phyloP scores from a whole-genome alignment of 352 stramenopile species.

The Globisporangium uncinulatum region DNA sequence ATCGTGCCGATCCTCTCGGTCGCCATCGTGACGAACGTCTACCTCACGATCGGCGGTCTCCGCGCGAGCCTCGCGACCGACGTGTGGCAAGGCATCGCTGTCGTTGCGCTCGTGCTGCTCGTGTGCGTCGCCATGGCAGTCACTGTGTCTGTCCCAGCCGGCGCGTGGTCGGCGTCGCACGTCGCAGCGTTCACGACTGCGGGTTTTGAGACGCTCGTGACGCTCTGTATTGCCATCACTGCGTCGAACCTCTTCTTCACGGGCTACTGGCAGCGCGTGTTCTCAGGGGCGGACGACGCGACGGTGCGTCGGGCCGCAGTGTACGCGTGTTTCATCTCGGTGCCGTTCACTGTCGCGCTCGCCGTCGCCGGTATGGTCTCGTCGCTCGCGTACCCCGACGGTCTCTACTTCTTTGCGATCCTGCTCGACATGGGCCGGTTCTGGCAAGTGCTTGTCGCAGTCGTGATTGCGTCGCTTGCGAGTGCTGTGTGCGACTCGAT shows the following conservation, averaged over 20 bases:
- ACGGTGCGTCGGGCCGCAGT: slow-evolving; percentile 43
- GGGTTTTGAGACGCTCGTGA: slow-evolving; percentile 72
- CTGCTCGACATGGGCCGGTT: slow-evolving; percentile 59
- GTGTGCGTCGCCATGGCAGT: slow-evolving; percentile 64
- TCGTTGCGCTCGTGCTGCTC: slow-evolving; percentile 46
- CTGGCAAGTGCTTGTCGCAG: slow-evolving; percentile 63
- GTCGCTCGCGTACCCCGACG: slow-evolving; percentile 52
- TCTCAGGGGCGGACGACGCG: slow-evolving; percentile 44
- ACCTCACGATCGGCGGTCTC: slow-evolving; percentile 66
- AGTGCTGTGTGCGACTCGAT: slow-evolving; percentile 64
- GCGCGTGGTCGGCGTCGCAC: slow-evolving; percentile 44
- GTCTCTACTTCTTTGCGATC: slow-evolving; percentile 64
- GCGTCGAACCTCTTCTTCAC: slow-evolving; percentile 75
- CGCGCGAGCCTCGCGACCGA: slow-evolving; percentile 69
- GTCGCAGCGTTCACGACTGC: slow-evolving; percentile 52
- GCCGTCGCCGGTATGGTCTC: slow-evolving; percentile 69
- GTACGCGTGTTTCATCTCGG: slow-evolving; percentile 42
- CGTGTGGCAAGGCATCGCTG: slow-evolving; percentile 64
- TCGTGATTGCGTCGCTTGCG: slow-evolving; percentile 66
- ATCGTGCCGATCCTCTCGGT: slow-evolving; percentile 57
- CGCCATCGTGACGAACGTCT: slow-evolving; percentile 63
- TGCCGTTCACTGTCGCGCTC: slow-evolving; percentile 66
- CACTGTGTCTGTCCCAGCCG: slow-evolving; percentile 38
- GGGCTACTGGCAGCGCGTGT: slow-evolving; percentile 77
- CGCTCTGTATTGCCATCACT: slow-evolving; percentile 56